Percentiles rank a stretch among this genome's conserved stretches.
Evolutionary conservation across 768 basidiomycete species (phyloP).

Genomic region (Trichaptum fuscoviolaceum): DNA sequence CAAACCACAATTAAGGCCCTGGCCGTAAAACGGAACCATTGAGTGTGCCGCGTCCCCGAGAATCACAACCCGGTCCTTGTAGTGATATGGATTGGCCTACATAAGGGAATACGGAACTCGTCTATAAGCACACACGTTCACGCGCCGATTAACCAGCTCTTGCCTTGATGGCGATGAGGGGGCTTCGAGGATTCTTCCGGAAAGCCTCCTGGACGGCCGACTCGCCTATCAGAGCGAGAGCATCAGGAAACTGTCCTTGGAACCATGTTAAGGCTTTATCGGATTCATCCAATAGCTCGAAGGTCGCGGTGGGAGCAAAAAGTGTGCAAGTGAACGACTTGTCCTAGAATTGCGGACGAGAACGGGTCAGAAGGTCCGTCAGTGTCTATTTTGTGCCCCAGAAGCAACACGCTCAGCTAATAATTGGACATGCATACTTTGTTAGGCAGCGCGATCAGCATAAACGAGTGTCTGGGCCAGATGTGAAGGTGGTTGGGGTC

Average conservation of each 20-base stretch:
- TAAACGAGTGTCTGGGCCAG: constrained; percentile 98
- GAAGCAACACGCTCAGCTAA: constrained; percentile 21
- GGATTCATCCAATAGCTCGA: constrained; percentile 59
- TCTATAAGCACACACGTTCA: constrained; percentile 16
- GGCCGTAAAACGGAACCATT: constrained; percentile 98
- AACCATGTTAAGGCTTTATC: constrained; percentile 70
- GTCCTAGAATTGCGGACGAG: constrained; percentile 50
- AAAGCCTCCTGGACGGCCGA: constrained; percentile 73
- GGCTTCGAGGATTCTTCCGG: constrained; percentile 76
- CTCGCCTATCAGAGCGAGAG: constrained; percentile 80
- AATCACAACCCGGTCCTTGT: constrained; percentile 80
- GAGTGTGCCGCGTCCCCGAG: constrained; percentile 95
- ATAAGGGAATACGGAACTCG: constrained; percentile 12
- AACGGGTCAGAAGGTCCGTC: constrained; percentile 2
- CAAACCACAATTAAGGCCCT: constrained; percentile 95
- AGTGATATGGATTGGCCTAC: constrained; percentile 85
- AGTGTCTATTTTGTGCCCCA: constrained; percentile 8
- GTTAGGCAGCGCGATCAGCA: constrained; percentile 98
- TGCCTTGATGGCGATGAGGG: constrained; percentile 92
- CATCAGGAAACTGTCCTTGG: constrained; percentile 79
- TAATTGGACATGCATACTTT: constrained; percentile 48
- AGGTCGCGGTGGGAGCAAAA: constrained; percentile 78
- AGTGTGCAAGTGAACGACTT: constrained; percentile 96
- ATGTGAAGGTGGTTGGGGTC: constrained; percentile 97
- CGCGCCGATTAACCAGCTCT: constrained; percentile 17